phyloP scores from a whole-genome alignment of 1,284 basidiomycete species.

The Sanghuangporus weigelae region DNA sequence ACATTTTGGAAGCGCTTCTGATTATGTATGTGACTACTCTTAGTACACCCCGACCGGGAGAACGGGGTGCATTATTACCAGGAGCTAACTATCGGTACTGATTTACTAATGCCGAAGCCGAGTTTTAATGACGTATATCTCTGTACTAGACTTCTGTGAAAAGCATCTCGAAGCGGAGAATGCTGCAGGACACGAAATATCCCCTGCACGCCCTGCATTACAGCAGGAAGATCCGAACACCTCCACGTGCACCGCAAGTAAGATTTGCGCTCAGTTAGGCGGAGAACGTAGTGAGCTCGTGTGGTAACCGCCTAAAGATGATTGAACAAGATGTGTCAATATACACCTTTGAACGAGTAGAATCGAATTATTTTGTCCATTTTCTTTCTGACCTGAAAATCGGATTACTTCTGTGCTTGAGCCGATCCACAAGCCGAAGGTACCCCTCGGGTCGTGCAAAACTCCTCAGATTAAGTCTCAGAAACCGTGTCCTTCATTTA shows the following conservation, averaged over 20 bases:
- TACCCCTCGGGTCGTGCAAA: too few species aligned
- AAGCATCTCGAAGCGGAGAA: constrained; percentile 22
- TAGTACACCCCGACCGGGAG: constrained; percentile 23
- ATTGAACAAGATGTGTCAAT: neutral
- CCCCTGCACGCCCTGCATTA: constrained; percentile 21
- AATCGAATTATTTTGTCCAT: neutral
- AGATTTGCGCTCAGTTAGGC: constrained; percentile 10
- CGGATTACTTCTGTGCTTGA: too few species aligned
- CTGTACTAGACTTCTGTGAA: constrained; percentile 10
- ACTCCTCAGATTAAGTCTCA: too few species aligned
- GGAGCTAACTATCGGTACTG: constrained; percentile 17
- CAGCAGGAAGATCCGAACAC: constrained; percentile 1
- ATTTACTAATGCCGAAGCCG: neutral
- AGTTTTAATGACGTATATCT: neutral
- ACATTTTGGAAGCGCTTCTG: neutral
- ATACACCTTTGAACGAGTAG: neutral
- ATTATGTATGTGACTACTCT: neutral
- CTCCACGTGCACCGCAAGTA: constrained; percentile 5
- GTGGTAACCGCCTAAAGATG: constrained; percentile 1
- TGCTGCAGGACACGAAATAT: constrained; percentile 21
- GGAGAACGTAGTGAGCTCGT: constrained; percentile 1
- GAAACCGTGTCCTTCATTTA: too few species aligned
- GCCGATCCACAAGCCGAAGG: too few species aligned
- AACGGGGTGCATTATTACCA: constrained; percentile 25
- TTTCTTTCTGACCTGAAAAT: neutral